These are phyloP conservation scores for Hibiscus mutabilis DNA, from an alignment of 345 rosid species.

Conservation along the genomic window DNA sequence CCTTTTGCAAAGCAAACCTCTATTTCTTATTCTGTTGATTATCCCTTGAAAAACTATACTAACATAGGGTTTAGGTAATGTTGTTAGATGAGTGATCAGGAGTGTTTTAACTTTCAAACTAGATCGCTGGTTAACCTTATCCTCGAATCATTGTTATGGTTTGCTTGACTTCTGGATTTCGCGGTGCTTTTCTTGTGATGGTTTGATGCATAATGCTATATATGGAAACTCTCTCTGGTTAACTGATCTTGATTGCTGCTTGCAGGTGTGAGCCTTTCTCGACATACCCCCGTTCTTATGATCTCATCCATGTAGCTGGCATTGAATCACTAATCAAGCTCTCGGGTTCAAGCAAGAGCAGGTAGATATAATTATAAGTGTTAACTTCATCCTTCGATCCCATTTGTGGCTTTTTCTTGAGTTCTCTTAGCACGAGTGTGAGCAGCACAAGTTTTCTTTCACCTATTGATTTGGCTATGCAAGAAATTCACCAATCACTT, in stretches of 20 bases:
- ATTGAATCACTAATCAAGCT: conserved; percentile 64
- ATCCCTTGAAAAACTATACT: not conserved
- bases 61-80: not conserved
- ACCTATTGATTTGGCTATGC: not conserved
- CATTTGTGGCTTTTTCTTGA: not conserved
- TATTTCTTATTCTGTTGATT: not conserved
- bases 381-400: not conserved
- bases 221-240: conserved; percentile 4
- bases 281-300: conserved; percentile 93
- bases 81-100: not conserved
- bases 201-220: not conserved
- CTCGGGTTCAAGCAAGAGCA: conserved; percentile 41
- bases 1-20: not conserved
- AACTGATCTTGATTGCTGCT: conserved; percentile 16
- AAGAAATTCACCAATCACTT: not conserved
- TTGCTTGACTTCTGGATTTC: not conserved
- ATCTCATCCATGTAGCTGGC: conserved; percentile 78
- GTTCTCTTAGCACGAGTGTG: not conserved
- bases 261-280: conserved; percentile 98
- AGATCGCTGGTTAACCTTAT: not conserved
- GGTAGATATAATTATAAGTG: conserved; percentile 24
- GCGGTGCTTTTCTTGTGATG: not conserved
- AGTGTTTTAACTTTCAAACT: not conserved
- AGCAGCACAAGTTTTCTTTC: not conserved
- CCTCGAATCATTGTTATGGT: not conserved